A percentile compares a stretch with the other conserved stretches of the same genome.
Evolutionary conservation across 176 grass and related monocot species (phyloP).

Genomic region (Urochloa ruziziensis): DNA sequence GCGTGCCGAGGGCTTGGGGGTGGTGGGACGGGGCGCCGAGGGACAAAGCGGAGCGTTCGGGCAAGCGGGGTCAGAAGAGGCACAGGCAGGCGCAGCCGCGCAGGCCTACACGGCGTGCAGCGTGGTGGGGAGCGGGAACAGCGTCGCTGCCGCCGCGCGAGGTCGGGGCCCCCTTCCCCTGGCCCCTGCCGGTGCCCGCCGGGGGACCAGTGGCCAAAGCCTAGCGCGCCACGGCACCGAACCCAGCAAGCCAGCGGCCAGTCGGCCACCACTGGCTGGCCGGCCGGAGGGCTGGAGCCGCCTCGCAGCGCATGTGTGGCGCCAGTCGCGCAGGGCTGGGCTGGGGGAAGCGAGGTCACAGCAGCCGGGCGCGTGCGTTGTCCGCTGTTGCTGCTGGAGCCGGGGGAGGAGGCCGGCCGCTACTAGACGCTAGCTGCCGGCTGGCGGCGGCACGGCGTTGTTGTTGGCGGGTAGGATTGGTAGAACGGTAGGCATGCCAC

Average conservation of each 20-base stretch:
- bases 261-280: neutral
- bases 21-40: neutral
- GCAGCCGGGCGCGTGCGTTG: neutral
- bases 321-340: neutral
- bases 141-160: neutral
- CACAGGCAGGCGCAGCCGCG: too few relatives aligned
- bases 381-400: neutral
- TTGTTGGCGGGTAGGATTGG: neutral
- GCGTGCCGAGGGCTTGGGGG: neutral
- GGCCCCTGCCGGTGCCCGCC: neutral
- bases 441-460: neutral
- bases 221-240: neutral
- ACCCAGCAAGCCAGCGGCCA: neutral
- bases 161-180: neutral
- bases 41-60: constrained; percentile 57
- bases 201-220: neutral
- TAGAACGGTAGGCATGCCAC: neutral
- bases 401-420: too few relatives aligned
- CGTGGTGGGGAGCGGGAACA: neutral
- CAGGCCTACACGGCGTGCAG: neutral
- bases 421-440: too few relatives aligned
- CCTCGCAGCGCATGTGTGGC: neutral
- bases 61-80: constrained; percentile 7
- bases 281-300: neutral
- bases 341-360: neutral